Percentiles rank a stretch among this genome's conserved stretches.
Evolutionary conservation across 768 basidiomycete genomes (phyloP).

Genomic region (Russula brevipes): DNA sequence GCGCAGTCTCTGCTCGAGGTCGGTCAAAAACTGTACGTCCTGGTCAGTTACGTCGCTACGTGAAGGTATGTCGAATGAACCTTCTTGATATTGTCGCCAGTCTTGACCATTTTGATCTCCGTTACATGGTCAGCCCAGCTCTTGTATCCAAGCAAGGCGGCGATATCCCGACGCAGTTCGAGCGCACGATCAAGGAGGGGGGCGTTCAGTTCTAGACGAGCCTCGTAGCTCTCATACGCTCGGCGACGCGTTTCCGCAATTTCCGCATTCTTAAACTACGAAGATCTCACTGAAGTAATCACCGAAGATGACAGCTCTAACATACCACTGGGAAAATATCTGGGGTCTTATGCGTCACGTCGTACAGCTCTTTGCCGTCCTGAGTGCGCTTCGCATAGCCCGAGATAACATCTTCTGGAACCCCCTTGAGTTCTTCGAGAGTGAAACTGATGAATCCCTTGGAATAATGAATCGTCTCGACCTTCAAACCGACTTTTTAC

Average conservation of each 20-base stretch:
- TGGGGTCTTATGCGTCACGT: conserved; percentile 76
- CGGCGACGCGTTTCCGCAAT: conserved; percentile 60
- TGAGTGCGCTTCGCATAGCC: conserved; percentile 68
- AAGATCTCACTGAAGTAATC: neutral
- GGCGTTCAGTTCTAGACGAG: conserved; percentile 61
- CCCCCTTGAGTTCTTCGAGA: conserved; percentile 68
- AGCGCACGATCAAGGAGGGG: conserved; percentile 65
- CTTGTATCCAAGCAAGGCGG: conserved; percentile 61
- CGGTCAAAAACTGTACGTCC: conserved; percentile 59
- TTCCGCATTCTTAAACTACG: conserved; percentile 74
- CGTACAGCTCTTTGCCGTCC: conserved; percentile 53
- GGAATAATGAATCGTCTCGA: neutral
- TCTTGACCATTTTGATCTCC: conserved; percentile 83
- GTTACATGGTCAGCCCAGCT: conserved; percentile 84
- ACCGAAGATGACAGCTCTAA: conserved; percentile 6
- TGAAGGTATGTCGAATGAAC: conserved; percentile 34
- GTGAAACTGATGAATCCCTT: conserved; percentile 64
- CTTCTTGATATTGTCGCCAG: conserved; percentile 51
- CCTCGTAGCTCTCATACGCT: conserved; percentile 65
- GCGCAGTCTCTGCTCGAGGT: conserved; percentile 66
- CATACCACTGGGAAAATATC: conserved; percentile 74
- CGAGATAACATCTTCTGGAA: conserved; percentile 72
- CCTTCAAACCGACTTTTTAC: neutral
- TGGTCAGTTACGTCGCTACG: neutral
- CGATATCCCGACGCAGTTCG: conserved; percentile 64